Evolutionary conservation across 306 rosid genomes (phyloP).

Genomic region (Pyrus betulifolia): DNA sequence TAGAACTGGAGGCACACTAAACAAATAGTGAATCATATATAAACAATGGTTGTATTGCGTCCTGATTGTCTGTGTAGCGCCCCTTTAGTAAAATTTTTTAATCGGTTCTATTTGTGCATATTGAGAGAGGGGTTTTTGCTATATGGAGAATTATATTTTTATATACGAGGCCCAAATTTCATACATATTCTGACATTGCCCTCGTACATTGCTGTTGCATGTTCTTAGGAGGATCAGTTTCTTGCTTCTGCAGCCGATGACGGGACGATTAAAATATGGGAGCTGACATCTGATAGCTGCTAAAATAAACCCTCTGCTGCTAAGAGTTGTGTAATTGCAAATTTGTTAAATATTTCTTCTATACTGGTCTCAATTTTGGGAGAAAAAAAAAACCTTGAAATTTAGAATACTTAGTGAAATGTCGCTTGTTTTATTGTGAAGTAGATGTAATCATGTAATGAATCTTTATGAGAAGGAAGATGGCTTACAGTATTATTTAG

Average conservation of each 20-base stretch:
- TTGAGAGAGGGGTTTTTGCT: background rate
- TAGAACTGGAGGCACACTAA: too few species aligned
- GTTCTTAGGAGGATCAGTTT: constrained; percentile 53
- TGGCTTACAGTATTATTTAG: background rate
- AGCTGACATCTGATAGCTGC: constrained; percentile 47
- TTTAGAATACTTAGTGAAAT: background rate
- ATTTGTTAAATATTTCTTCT: constrained; percentile 6
- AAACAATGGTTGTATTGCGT: too few species aligned
- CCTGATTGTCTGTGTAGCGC: too few species aligned
- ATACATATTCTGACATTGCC: background rate
- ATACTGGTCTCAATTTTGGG: constrained; percentile 5
- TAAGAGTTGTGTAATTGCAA: constrained; percentile 18
- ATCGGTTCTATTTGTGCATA: background rate
- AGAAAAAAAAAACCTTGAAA: background rate
- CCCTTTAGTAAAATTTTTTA: too few species aligned
- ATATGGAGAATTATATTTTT: background rate
- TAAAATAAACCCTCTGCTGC: constrained; percentile 1
- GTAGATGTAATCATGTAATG: background rate
- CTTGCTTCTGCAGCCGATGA: constrained; percentile 90
- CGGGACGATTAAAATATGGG: constrained; percentile 83
- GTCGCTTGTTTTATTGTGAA: constrained; percentile 6
- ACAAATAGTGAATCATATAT: too few species aligned
- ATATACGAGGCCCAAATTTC: background rate
- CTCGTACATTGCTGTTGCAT: background rate
- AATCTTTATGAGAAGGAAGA: constrained; percentile 1